These are phyloP conservation scores for Boletellus ananas DNA, from an alignment of 768 basidiomycete species.

Conservation along the genomic window DNA sequence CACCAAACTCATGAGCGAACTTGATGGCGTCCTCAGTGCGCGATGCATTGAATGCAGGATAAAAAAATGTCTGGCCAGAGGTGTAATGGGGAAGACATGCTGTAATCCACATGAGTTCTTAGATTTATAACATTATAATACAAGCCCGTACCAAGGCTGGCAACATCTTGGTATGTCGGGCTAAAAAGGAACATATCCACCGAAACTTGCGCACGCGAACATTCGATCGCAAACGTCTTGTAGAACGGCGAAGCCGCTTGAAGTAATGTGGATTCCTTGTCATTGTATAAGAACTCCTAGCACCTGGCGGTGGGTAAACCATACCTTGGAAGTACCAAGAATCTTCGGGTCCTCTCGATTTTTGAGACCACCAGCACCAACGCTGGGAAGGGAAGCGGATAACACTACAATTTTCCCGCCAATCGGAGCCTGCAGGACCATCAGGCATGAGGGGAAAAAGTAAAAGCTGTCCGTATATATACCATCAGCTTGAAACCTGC, in stretches of 20 bases:
- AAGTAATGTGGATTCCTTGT: constrained; percentile 83
- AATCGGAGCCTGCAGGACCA: constrained; percentile 62
- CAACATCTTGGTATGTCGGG: constrained; percentile 90
- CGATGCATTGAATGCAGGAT: constrained; percentile 95
- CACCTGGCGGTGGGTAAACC: not conserved
- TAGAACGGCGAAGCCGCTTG: constrained; percentile 95
- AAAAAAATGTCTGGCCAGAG: constrained; percentile 96
- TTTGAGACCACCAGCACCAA: constrained; percentile 90
- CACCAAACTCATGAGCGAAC: constrained; percentile 96
- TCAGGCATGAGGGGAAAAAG: constrained; percentile 1
- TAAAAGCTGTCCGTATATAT: constrained; percentile 12
- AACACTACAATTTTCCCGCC: constrained; percentile 93
- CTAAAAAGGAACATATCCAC: constrained; percentile 99
- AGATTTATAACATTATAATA: not conserved
- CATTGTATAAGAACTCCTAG: constrained; percentile 1
- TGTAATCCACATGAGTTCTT: constrained; percentile 27
- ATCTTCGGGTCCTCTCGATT: constrained; percentile 96
- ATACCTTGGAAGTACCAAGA: constrained; percentile 88
- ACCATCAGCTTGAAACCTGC: constrained; percentile 96
- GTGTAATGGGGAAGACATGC: constrained; percentile 96
- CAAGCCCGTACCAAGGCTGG: constrained; percentile 64
- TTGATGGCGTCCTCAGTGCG: constrained; percentile 95
- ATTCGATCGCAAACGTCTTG: constrained; percentile 98
- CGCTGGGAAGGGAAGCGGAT: constrained; percentile 78
- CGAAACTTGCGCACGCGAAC: constrained; percentile 92